These are phyloP conservation scores for Hirschfeldia incana DNA, from an alignment of 345 rosid genomes.

Conservation along the genomic window DNA sequence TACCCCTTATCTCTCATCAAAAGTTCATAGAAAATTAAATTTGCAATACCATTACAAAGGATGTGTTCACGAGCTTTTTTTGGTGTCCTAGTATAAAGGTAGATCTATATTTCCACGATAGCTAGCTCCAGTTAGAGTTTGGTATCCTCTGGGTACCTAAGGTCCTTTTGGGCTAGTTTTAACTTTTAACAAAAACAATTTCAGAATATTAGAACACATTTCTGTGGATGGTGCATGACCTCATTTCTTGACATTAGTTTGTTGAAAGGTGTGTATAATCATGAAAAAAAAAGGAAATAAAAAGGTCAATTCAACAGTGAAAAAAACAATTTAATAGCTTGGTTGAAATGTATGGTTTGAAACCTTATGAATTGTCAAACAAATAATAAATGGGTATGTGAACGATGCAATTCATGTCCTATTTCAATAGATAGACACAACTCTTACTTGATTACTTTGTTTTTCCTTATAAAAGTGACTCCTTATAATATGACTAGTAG, in stretches of 20 bases:
- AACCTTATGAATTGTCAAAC: neutral
- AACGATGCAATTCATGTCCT: neutral
- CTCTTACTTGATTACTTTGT: neutral
- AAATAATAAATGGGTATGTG: neutral
- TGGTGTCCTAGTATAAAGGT: no score
- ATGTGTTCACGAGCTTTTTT: no score
- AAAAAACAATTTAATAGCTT: neutral
- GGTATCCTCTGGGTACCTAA: no score
- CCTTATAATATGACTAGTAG: no score
- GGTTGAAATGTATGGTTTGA: neutral
- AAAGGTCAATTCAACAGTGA: neutral
- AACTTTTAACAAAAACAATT: no score
- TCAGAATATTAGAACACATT: no score
- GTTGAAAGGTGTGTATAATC: neutral
- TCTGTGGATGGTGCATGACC: no score
- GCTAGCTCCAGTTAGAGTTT: no score
- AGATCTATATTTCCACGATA: no score
- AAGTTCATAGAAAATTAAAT: neutral
- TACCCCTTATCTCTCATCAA: neutral
- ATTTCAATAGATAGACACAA: neutral
- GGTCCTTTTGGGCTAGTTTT: no score
- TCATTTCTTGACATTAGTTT: neutral
- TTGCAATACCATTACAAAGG: no score
- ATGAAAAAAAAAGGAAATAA: neutral
- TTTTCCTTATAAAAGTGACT: no score